A percentile compares a stretch with the other conserved stretches of the same genome.
Conservation (phyloP, 345 rosid genomes). For the Pistacia atlantica region DNA sequence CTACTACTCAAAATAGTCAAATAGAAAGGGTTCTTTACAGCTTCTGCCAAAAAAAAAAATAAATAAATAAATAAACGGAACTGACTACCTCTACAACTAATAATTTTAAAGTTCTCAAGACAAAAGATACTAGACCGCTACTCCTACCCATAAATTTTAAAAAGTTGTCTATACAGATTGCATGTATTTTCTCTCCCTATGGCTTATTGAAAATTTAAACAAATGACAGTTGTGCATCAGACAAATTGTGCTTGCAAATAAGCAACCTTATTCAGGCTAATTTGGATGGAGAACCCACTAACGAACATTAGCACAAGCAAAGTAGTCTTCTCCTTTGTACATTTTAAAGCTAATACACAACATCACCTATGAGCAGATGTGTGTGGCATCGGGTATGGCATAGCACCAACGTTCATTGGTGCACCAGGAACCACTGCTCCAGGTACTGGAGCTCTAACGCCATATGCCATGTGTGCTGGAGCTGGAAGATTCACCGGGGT, state of each 20-base stretch:
- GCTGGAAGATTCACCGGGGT: slow-evolving; percentile 84
- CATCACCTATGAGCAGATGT: slow-evolving; percentile 73
- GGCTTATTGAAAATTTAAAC: slow-evolving; percentile 39
- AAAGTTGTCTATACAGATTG: slow-evolving; percentile 42
- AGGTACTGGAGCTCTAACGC: slow-evolving; percentile 69
- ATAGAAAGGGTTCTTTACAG: slow-evolving; percentile 28
- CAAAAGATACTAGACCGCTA: slow-evolving; percentile 12
- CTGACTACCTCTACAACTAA: slow-evolving; percentile 28
- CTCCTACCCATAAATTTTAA: slow-evolving; percentile 32
- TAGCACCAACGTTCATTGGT: slow-evolving; percentile 68
- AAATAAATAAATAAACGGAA: slow-evolving; percentile 2
- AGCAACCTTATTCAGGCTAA: slow-evolving; percentile 44
- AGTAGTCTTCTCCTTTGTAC: slow-evolving; percentile 48
- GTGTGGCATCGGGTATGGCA: slow-evolving; percentile 75
- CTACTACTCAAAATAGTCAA: slow-evolving; percentile 15
- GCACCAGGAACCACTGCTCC: slow-evolving; percentile 78
- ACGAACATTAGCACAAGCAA: slow-evolving; percentile 24
- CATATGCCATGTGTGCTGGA: slow-evolving; percentile 73
- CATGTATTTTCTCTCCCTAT: slow-evolving; percentile 29
- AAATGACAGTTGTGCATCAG: slow-evolving; percentile 26
- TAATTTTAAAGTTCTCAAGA: background rate
- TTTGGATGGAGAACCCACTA: slow-evolving; percentile 18
- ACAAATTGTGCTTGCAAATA: slow-evolving; percentile 33
- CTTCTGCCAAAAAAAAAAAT: slow-evolving; percentile 18
- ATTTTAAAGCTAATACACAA: slow-evolving; percentile 29